Percentiles rank a stretch among this genome's conserved stretches.
phyloP scores from a whole-genome alignment of 306 rosid genomes.

The Cajanus cajan region DNA sequence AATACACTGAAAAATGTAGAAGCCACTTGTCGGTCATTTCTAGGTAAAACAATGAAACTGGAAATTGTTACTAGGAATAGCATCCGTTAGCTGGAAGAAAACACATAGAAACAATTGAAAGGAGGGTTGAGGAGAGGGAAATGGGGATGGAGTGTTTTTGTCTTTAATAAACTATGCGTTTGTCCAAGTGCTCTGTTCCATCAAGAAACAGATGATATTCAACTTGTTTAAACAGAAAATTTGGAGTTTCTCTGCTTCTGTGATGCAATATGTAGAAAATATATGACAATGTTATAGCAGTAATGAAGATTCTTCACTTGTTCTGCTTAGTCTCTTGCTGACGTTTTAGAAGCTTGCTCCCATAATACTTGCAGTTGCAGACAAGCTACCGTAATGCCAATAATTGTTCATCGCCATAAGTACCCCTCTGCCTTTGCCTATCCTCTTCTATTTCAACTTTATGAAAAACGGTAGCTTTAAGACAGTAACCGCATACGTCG shows the following conservation, averaged over 20 bases:
- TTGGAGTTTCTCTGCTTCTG: conserved; percentile 44
- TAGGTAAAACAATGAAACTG: conserved; percentile 33
- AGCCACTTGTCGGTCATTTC: conserved; percentile 35
- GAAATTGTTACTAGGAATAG: conserved; percentile 30
- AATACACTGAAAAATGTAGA: conserved; percentile 28
- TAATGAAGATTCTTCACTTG: conserved; percentile 60
- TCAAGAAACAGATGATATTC: conserved; percentile 48
- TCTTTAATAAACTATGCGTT: conserved; percentile 35
- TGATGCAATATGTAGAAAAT: conserved; percentile 33
- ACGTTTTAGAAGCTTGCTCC: conserved; percentile 64
- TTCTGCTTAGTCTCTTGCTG: conserved; percentile 50
- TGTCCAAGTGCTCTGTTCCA: conserved; percentile 60
- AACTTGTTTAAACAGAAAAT: conserved; percentile 60
- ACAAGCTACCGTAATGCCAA: conserved; percentile 41
- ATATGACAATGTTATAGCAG: conserved; percentile 43
- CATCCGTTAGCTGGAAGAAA: conserved; percentile 24
- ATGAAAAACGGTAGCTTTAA: background rate
- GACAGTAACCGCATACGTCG: background rate
- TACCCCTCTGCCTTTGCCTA: conserved; percentile 26
- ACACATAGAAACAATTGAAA: conserved; percentile 22
- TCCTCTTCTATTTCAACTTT: background rate
- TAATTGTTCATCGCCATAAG: conserved; percentile 44
- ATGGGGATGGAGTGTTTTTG: conserved; percentile 64
- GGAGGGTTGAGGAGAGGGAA: background rate
- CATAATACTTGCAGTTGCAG: conserved; percentile 42